Evolutionary conservation across 768 basidiomycete species (phyloP).

Genomic region (Wakefieldia striispora): DNA sequence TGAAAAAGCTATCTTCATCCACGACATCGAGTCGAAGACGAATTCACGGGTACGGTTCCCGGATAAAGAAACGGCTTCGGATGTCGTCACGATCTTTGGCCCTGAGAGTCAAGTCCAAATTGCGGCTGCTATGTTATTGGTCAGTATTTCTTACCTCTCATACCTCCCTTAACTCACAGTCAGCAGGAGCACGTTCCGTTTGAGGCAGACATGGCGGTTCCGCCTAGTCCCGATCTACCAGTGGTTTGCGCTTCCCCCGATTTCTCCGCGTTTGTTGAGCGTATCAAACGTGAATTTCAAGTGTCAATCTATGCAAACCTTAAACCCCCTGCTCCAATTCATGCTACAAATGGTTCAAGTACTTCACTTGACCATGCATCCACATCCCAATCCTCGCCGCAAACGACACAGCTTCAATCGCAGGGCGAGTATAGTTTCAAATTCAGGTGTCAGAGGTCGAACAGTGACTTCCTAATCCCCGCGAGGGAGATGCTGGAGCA

Average conservation of each 20-base stretch:
- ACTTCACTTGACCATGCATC: constrained; percentile 49
- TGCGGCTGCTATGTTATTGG: constrained; percentile 92
- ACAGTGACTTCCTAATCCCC: constrained; percentile 88
- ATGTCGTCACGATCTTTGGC: constrained; percentile 93
- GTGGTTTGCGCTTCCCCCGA: constrained; percentile 76
- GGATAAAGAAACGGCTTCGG: constrained; percentile 91
- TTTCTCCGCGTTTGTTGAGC: constrained; percentile 82
- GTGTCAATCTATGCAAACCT: constrained; percentile 85
- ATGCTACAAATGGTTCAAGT: constrained; percentile 45
- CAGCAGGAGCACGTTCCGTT: constrained; percentile 93
- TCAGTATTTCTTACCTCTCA: constrained; percentile 35
- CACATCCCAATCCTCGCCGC: constrained; percentile 18
- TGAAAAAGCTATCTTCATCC: constrained; percentile 96
- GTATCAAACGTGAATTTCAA: constrained; percentile 91
- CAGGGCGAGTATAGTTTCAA: constrained; percentile 84
- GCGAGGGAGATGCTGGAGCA: constrained; percentile 92
- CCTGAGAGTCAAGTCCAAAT: constrained; percentile 97
- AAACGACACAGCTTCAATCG: constrained; percentile 17
- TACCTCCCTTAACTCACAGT: constrained; percentile 2
- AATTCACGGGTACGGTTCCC: constrained; percentile 92
- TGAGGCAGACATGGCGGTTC: constrained; percentile 92
- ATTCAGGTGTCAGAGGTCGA: constrained; percentile 92
- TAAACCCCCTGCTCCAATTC: constrained; percentile 40
- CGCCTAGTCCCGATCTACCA: constrained; percentile 76
- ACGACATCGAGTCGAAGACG: constrained; percentile 95